Evolutionary conservation across 495 filamentous ascomycete species (phyloP), one percentile per base, ranked within the genome.

Genomic region (Lepidopterella palustris): DNA sequence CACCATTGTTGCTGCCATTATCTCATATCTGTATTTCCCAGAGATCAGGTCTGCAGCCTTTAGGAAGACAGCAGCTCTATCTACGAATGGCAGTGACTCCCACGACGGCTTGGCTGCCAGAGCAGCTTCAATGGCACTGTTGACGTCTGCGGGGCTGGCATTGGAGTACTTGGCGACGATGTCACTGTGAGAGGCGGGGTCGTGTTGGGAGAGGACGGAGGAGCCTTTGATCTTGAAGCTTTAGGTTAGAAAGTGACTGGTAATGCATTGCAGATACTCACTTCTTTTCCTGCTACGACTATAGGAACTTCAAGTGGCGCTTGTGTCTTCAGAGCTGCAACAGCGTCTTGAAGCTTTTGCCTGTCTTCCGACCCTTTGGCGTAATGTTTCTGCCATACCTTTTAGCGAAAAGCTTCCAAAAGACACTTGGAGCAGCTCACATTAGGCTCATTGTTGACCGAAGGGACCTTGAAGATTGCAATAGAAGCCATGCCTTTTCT

Each of bases 1-100:
- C 23, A 95, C 79, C 81, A 97, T 95, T 6, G 91, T 97, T 35
- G 90, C 81, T 5, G 92, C 91, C 87, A 95, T 92, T 57, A 97
- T 77, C 59, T 93, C 88, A 71, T 95, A 95, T 65, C 91, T 82
- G 76, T 97, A 96, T 73, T 96, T 96, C 60, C 82, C 84, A 31
- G 88, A 77, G 66, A 97, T 84, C 57, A 97, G 75, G 69, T 96
- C 91, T 10, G 91, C 91, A 1, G 91, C 91, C 76, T 95, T 95
- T 45, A 97, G 81, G 76, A 97, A 97, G 62, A 97, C 77, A 59
- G 91, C 89, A n/a, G 92, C 92, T 50, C 91, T 82, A 73, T 95
- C 90, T 24, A 87, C 82, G 65, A 97, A 97, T 8, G 90, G 87
- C 10, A 91, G 76, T 6, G 78, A 77, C 61, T 90, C 88, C 91